These are phyloP conservation scores for Epichloe elymi DNA, from an alignment of 2,329 filamentous ascomycete genomes.

Conservation along the genomic window DNA sequence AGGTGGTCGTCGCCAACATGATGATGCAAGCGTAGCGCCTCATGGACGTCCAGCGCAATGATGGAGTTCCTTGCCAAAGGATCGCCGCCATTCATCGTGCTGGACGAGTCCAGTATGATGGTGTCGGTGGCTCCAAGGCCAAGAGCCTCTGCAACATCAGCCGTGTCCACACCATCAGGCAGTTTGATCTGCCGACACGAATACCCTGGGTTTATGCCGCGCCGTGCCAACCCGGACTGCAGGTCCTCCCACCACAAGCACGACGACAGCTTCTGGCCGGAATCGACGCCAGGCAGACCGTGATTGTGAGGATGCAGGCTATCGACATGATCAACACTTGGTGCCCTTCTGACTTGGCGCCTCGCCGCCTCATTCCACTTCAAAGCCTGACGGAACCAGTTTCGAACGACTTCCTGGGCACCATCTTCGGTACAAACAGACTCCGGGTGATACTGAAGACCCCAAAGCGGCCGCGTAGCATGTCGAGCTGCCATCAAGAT, in stretches of 20 bases:
- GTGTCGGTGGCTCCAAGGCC: conserved; percentile 28
- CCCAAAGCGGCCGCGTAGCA: conserved; percentile 60
- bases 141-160: conserved; percentile 41
- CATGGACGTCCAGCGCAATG: conserved; percentile 50
- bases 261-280: conserved; percentile 11
- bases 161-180: conserved; percentile 32
- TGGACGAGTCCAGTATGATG: conserved; percentile 48
- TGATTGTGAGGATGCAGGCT: conserved; percentile 11
- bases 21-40: conserved; percentile 45
- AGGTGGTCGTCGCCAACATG: conserved; percentile 32
- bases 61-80: conserved; percentile 52
- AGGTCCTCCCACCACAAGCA: conserved; percentile 13
- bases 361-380: conserved; percentile 39
- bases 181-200: conserved; percentile 29
- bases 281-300: conserved; percentile 5
- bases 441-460: conserved; percentile 83
- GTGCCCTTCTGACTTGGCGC: conserved; percentile 5
- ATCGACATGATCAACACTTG: conserved; percentile 6
- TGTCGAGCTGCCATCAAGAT: conserved; percentile 72
- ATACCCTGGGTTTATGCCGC: conserved; percentile 21
- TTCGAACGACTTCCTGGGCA: conserved; percentile 50
- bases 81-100: conserved; percentile 30
- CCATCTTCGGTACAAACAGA: conserved; percentile 67
- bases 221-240: conserved; percentile 16
- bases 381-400: conserved; percentile 60